Evolutionary conservation across 2,329 filamentous ascomycete species (phyloP), one percentile per base, ranked within the genome.

Genomic region (Neospermospora avenae): DNA sequence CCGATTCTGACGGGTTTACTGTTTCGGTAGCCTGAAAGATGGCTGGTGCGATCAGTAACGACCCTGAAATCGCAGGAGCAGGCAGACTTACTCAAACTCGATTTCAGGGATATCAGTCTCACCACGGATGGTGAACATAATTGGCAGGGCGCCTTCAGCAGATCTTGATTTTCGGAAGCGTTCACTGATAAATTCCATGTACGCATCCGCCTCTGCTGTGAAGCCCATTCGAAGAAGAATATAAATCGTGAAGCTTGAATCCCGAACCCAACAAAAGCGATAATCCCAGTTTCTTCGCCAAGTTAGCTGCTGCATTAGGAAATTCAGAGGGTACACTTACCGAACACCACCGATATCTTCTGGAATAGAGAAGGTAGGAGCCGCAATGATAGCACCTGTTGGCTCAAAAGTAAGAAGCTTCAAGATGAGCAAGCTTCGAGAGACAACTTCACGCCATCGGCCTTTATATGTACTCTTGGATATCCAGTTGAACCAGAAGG

Each of bases 121-220:
- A 49, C 89, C 89, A 24, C 84, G 81, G 65, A 93, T 91, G 42
- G 86, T 90, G 70, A 92, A 91, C 89, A 93, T 92, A 70, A 93
- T 90, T 13, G 89, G 89, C 37, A 93, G 74, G 0, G 82, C 84
- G 31, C 84, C 83, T 53, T 86, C 82, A 0, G 80, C 71, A 7
- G 77, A 77, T n/a, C 84, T 80, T 1, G 85, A 85, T 61, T 84
- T 80, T 34, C 83, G 77, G 62, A 92, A 84, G 10, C 88, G 82
- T 65, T 89, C 83, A 74, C 84, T 89, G 65, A 93, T 91, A 71
- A 91, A 93, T 57, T 82, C 80, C 81, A 91, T 91, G 72, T 91
- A 93, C 1, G 87, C 85, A 71, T 92, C 87, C 3, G 89, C 89
- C 73, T 93, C 89, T 20, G 86, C 82, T 28, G 80, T 85, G 74